Percentiles rank a stretch among this genome's conserved stretches.
Evolutionary conservation across 176 grass and related monocot species (phyloP).

Genomic region (Phoenix dactylifera): DNA sequence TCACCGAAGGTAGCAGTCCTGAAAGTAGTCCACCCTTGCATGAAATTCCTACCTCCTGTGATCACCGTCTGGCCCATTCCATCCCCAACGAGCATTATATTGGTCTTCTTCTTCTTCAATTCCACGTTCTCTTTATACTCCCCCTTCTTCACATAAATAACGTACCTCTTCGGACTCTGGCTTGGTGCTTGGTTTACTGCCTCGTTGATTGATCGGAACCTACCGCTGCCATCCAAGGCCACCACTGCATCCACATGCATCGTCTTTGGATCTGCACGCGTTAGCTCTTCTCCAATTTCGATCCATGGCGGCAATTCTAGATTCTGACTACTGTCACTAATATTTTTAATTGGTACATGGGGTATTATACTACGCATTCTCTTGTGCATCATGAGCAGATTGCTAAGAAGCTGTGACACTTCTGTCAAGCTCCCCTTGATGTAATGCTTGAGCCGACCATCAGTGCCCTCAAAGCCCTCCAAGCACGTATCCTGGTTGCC

Average conservation of each 20-base stretch:
- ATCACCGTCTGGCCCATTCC: conserved; percentile 75
- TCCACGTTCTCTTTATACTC: conserved; percentile 85
- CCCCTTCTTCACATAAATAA: conserved; percentile 83
- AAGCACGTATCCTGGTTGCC: conserved; percentile 82
- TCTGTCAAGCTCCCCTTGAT: conserved; percentile 39
- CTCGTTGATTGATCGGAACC: conserved; percentile 61
- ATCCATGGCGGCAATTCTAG: conserved; percentile 61
- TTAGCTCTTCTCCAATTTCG: conserved; percentile 13
- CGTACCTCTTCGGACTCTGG: conserved; percentile 46
- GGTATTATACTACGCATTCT: conserved; percentile 49
- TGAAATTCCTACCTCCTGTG: conserved; percentile 67
- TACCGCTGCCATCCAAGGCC: conserved; percentile 68
- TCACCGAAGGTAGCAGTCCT: conserved; percentile 65
- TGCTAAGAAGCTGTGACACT: conserved; percentile 71
- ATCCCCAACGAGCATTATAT: conserved; percentile 65
- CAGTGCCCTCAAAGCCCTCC: conserved; percentile 65
- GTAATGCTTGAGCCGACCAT: conserved; percentile 33
- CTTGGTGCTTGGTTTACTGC: conserved; percentile 56
- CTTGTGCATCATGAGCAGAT: conserved; percentile 74
- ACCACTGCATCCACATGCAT: conserved; percentile 62
- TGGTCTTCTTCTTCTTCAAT: conserved; percentile 77
- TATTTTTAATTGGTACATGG: conserved; percentile 16
- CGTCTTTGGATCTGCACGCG: conserved; percentile 1
- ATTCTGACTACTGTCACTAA: background rate
- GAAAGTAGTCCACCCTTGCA: conserved; percentile 80